These are phyloP conservation scores for Alternaria incomplexa DNA, from an alignment of 2,329 filamentous ascomycete genomes.

Conservation along the genomic window DNA sequence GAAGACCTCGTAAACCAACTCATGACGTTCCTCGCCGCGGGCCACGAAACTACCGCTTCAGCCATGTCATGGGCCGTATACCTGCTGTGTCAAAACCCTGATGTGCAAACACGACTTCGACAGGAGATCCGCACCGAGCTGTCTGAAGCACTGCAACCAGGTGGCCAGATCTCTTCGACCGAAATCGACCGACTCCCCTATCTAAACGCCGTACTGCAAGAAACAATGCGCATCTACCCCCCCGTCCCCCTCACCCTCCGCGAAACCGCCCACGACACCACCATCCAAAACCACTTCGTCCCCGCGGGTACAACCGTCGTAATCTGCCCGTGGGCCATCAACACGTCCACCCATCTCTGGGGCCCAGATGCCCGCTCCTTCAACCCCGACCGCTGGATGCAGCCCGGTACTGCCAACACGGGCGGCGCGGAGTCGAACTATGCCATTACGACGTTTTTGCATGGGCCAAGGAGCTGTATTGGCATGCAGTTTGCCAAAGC, in stretches of 20 bases:
- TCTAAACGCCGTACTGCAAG: conserved; percentile 75
- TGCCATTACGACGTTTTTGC: conserved; percentile 80
- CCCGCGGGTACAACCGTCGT: conserved; percentile 74
- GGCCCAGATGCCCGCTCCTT: conserved; percentile 76
- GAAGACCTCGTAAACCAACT: conserved; percentile 85
- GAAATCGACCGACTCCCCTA: conserved; percentile 79
- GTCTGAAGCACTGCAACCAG: conserved; percentile 48
- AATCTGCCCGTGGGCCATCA: conserved; percentile 70
- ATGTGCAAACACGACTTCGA: conserved; percentile 57
- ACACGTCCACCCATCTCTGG: conserved; percentile 74
- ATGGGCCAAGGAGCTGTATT: conserved; percentile 86
- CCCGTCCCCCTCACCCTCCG: conserved; percentile 76
- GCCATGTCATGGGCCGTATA: conserved; percentile 63
- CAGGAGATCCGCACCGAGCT: conserved; percentile 57
- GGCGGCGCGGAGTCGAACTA: conserved; percentile 80
- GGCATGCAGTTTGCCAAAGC: conserved; percentile 79
- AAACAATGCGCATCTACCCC: conserved; percentile 74
- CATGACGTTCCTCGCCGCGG: conserved; percentile 86
- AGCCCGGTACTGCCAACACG: conserved; percentile 58
- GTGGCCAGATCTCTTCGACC: conserved; percentile 55
- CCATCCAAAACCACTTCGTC: conserved; percentile 68
- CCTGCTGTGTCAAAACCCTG: conserved; percentile 58
- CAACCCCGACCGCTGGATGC: conserved; percentile 68
- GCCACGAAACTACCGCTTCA: conserved; percentile 63
- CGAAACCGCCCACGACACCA: conserved; percentile 67